phyloP scores from a whole-genome alignment of 768 basidiomycete genomes.

The Agrocybe pediades region DNA sequence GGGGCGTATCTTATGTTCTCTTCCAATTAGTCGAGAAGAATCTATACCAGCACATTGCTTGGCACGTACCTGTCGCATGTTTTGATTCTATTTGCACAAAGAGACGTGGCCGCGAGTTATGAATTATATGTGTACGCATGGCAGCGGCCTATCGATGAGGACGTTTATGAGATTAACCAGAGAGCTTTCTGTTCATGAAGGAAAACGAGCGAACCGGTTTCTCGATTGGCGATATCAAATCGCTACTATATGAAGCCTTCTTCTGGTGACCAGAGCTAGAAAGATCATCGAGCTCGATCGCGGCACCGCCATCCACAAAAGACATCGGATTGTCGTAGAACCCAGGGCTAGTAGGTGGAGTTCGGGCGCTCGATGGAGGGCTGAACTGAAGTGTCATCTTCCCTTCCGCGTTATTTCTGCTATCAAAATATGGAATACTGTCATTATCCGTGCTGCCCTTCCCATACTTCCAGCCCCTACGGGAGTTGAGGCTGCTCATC shows the following conservation, averaged over 20 bases:
- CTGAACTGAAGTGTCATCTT: neutral
- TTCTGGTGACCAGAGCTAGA: no score
- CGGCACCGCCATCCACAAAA: neutral
- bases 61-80: neutral
- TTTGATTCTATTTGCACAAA: neutral
- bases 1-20: no score
- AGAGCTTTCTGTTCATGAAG: neutral
- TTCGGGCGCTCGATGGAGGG: neutral
- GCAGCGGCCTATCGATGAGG: neutral
- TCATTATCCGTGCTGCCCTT: neutral
- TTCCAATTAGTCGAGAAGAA: no score
- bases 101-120: neutral
- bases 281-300: neutral
- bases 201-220: neutral
- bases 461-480: neutral
- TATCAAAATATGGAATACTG: neutral
- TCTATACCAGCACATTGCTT: neutral
- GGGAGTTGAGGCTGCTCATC: constrained; percentile 19
- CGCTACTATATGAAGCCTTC: neutral
- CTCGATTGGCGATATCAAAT: neutral
- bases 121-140: neutral
- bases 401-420: neutral
- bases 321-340: neutral
- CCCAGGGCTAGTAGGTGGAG: neutral
- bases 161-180: neutral